Conservation (phyloP, 352 stramenopile species). For the Blastocystis sp. region DNA sequence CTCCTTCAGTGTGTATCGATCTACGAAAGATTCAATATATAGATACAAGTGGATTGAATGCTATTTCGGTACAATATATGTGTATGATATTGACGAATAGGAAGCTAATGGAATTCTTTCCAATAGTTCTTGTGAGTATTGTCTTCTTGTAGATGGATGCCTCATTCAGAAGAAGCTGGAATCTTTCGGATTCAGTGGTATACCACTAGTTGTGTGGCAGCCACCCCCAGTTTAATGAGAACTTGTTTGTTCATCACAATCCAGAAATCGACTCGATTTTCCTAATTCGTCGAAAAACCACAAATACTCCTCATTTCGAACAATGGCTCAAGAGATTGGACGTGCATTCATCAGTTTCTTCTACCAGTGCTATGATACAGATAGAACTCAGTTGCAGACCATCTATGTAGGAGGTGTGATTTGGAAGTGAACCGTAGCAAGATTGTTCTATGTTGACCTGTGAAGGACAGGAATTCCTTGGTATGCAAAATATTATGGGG, state of each 20-base stretch:
- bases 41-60: conserved; percentile 9
- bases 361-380: conserved; percentile 58
- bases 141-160: not conserved
- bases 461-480: conserved; percentile 59
- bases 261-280: not conserved
- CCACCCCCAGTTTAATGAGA: not conserved
- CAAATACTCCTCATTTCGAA: not conserved
- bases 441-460: conserved; percentile 63
- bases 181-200: not conserved
- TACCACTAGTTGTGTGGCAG: not conserved
- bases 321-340: conserved; percentile 52
- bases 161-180: not conserved
- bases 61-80: not conserved
- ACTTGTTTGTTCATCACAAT: not conserved
- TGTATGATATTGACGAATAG: not conserved
- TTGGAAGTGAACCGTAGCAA: not conserved
- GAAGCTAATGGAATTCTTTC: not conserved
- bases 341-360: conserved; percentile 52
- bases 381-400: conserved; percentile 20
- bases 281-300: not conserved
- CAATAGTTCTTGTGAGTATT: not conserved
- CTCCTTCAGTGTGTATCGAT: not conserved
- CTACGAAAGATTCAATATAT: not conserved
- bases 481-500: conserved; percentile 38
- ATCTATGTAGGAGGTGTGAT: not conserved